Conservation (phyloP, 768 basidiomycete species). For the Omphalotus guepiniiformis region DNA sequence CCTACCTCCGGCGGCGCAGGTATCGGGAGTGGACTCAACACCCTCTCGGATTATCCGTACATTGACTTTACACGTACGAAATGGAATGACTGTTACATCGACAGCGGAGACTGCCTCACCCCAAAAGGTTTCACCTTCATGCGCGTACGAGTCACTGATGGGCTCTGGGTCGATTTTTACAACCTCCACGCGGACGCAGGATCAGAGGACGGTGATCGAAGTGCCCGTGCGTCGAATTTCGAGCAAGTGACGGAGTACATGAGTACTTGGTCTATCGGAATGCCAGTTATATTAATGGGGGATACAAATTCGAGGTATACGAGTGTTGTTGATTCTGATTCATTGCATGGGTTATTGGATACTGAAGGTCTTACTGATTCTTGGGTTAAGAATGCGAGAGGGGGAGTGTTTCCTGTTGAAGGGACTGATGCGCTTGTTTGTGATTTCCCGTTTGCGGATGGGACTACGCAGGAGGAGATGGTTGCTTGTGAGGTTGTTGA, state of each 20-base stretch:
- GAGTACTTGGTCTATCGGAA: constrained; percentile 25
- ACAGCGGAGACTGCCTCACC: constrained; percentile 32
- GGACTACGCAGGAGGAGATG: constrained; percentile 23
- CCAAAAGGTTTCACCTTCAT: constrained; percentile 37
- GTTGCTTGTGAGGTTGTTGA: constrained; percentile 35
- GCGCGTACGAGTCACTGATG: constrained; percentile 27
- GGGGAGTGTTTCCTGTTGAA: constrained; percentile 22
- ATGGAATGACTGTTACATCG: constrained; percentile 26
- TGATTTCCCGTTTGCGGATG: constrained; percentile 26
- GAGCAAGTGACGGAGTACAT: constrained; percentile 28
- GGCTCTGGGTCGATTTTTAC: constrained; percentile 31
- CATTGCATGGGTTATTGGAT: constrained; percentile 19
- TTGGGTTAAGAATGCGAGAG: constrained; percentile 27
- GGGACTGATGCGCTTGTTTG: constrained; percentile 26
- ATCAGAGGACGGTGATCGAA: constrained; percentile 26
- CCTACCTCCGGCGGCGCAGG: constrained; percentile 31
- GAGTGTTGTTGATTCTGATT: constrained; percentile 25
- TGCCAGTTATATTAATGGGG: constrained; percentile 33
- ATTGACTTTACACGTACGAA: constrained; percentile 28
- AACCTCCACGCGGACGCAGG: constrained; percentile 37
- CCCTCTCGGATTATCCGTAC: constrained; percentile 30
- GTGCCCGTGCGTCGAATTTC: constrained; percentile 28
- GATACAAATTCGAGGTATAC: constrained; percentile 36
- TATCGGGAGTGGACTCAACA: constrained; percentile 34
- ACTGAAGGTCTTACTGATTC: constrained; percentile 23